phyloP scores from a whole-genome alignment of 2,329 filamentous ascomycete genomes.

The Teratosphaeria viscida region DNA sequence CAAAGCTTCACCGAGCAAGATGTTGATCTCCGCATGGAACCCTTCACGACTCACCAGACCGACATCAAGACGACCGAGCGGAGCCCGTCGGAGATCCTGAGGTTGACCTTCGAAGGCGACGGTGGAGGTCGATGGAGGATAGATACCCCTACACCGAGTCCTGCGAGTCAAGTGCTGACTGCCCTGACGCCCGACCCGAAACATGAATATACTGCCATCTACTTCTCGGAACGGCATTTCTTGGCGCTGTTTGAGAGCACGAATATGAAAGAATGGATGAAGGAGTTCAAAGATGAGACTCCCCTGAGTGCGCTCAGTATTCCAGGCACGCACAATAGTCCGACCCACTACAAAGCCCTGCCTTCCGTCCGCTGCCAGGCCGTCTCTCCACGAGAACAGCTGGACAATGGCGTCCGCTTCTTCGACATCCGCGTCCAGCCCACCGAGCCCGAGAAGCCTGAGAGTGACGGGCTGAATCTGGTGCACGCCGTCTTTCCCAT shows the following conservation, averaged over 20 bases:
- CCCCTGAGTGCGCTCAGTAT: constrained; percentile 75
- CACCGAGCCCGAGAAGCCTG: constrained; percentile 43
- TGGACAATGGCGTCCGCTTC: constrained; percentile 85
- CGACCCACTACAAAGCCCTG: constrained; percentile 71
- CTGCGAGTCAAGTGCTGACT: constrained; percentile 27
- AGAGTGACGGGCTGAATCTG: constrained; percentile 57
- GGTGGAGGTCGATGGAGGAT: constrained; percentile 56
- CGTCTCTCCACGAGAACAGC: constrained; percentile 63
- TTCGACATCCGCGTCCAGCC: constrained; percentile 80
- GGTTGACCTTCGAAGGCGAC: constrained; percentile 61
- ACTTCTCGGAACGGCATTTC: constrained; percentile 28
- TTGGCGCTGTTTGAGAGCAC: constrained; percentile 60
- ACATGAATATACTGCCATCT: constrained; percentile 33
- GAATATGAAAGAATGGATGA: constrained; percentile 70
- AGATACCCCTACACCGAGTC: constrained; percentile 52
- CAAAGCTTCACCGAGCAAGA: constrained; percentile 52
- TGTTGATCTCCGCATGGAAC: constrained; percentile 51
- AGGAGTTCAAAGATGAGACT: constrained; percentile 56
- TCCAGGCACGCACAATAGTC: constrained; percentile 91
- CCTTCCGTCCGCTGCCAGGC: constrained; percentile 91
- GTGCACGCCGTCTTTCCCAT: constrained; percentile 89
- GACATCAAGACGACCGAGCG: constrained; percentile 51
- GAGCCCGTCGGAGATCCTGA: constrained; percentile 52
- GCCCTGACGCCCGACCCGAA: constrained; percentile 31
- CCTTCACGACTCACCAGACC: constrained; percentile 57